Evolutionary conservation across 106 monocot species (phyloP), one percentile per base, ranked within the genome.

Genomic region (Amphibolis antarctica): DNA sequence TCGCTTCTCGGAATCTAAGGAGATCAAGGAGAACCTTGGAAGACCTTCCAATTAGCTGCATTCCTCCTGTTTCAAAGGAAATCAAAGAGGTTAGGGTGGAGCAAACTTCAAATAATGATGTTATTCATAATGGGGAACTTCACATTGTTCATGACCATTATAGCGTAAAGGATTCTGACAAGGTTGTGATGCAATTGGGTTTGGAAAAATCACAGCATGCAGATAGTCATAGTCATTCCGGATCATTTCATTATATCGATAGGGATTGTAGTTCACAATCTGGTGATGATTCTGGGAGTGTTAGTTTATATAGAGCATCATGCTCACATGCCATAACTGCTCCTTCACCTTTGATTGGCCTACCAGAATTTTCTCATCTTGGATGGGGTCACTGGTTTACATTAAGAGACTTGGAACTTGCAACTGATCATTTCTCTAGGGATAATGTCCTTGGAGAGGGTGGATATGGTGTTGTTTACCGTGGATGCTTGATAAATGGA

Each of bases 331-430:
- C 74, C 9, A 71, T 81, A 59, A 59, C 73, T 49, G 78, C 68
- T 13, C 90, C 86, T 74, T 92, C 91, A 46, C 91, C 91, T 64
- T 73, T 92, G 60, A 70, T 70, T 12, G 91, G 91, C 46, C 78
- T 92, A 22, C 85, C 93, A 0, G 88, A 88, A 59, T 85, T 93
- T 10, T 88, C 93, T 13, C 88, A 93, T 59, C 76, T 93, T 54
- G 93, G 93, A 0, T 93, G 93, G 93, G 93, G 93, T 3, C 85
- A 88, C 59, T 93, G 93, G 93, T 93, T 81, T 75, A 88, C 83
- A 12, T 72, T 93, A 46, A 73, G 85, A 46, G 88, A 93, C 79
- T 80, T 93, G n/a, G 85, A 93, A 74, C 72, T 59, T 1, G 88
- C 85, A 0, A 93, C 93, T 0, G 67, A 71, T 53, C 77, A 77